These are phyloP conservation scores for Catharanthus roseus DNA, from an alignment of 257 asterid species.

Conservation along the genomic window DNA sequence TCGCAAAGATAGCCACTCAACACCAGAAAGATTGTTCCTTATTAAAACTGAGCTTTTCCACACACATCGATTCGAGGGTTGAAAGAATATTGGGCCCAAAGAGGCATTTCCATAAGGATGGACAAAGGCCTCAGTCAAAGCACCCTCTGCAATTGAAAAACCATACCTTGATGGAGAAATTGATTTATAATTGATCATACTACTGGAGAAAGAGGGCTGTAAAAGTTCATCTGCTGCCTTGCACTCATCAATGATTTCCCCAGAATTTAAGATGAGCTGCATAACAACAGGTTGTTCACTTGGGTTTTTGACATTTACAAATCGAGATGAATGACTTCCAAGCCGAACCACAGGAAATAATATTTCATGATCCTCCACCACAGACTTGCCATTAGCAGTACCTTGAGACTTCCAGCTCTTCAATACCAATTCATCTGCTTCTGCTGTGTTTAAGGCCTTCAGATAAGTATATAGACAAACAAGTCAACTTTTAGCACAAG, in stretches of 20 bases:
- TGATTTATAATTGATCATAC: conserved; percentile 37
- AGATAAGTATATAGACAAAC: conserved; percentile 18
- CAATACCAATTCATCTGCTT: conserved; percentile 54
- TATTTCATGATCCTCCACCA: conserved; percentile 50
- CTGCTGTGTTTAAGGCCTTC: conserved; percentile 48
- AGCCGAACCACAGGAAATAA: conserved; percentile 55
- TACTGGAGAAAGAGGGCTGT: conserved; percentile 45
- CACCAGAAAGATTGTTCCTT: conserved; percentile 88
- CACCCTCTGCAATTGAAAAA: conserved; percentile 71
- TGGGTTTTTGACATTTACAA: conserved; percentile 68
- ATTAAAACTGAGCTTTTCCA: conserved; percentile 81
- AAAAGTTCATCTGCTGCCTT: conserved; percentile 36
- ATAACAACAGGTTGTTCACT: conserved; percentile 53
- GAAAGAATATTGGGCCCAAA: conserved; percentile 82
- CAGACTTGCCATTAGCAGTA: conserved; percentile 38
- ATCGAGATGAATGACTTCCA: conserved; percentile 56
- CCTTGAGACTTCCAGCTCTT: conserved; percentile 88
- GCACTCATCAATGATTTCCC: conserved; percentile 66
- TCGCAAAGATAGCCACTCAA: conserved; percentile 72
- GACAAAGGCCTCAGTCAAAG: conserved; percentile 70
- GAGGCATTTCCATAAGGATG: conserved; percentile 56
- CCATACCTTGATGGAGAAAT: conserved; percentile 61
- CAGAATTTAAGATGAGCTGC: conserved; percentile 80
- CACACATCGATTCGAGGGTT: conserved; percentile 72
- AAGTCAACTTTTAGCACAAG: conserved; percentile 13